Base-by-base conservation (phyloP, 768 basidiomycete species). In the Tulasnella sp. region DNA sequence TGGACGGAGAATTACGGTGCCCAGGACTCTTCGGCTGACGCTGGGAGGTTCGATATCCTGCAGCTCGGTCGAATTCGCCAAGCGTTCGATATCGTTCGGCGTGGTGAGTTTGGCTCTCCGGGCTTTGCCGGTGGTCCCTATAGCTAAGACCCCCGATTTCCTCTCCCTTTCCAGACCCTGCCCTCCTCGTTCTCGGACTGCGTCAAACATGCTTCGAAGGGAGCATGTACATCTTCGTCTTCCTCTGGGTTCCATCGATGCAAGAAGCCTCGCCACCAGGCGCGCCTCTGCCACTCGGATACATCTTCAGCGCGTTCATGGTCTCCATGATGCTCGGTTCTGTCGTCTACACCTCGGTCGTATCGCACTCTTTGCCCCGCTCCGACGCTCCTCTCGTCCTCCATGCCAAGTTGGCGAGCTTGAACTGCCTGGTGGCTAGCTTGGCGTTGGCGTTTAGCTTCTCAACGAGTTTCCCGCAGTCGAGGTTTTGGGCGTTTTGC, bases 191-290 rank as follows among this genome's bases (percentile, higher is more conserved):
- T 32, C 84, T 92, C 26, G 89, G 90, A 37, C 79, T 91, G 69
- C 87, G 87, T 0, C 90, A 92, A 79, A 92, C 90, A 0, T 90
- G 88, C 79, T 92, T 92, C 77, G 90, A 92, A 77, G 91, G 90
- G 2, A 90, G 89, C 5, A 90, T 91, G 90, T 91, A 92, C 79
- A 84, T 91, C 74, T 92, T 91, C 79, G 90, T 91, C 75, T 92
- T 91, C 81, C 82, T 89, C 74, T 92, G 90, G 90, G 90, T 92
- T 0, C 90, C 91, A 0, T 84, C 87, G 1, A 81, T 92, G 17
- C 89, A 92, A 79, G 88, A 90, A 77, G 81, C 81, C 26, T 83
- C 87, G n/a, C 59, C 75, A 14, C 76, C 81, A 11, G 59, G 67
- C 12, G 74, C 79, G 6, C 73, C 80, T 19, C 86, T 90, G 34